phyloP scores from a whole-genome alignment of 768 basidiomycete genomes.

The Lentinula guzmanii region DNA sequence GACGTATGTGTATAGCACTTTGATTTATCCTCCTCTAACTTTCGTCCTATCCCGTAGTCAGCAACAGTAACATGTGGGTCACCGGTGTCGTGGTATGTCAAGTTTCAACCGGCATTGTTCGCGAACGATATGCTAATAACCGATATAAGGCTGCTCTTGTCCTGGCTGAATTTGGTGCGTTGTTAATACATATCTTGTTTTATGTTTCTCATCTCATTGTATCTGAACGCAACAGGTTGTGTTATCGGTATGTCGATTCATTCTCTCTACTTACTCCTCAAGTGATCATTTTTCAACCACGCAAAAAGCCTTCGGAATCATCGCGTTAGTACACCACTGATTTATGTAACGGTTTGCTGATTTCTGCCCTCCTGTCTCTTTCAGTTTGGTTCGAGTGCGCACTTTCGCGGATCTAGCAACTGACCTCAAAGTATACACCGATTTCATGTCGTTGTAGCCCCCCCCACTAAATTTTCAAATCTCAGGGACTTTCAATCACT shows the following conservation, averaged over 20 bases:
- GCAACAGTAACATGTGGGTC: conserved; percentile 28
- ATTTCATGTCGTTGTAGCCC: conserved; percentile 1
- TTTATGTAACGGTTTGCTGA: neutral
- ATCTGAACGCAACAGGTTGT: conserved; percentile 16
- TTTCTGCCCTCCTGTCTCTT: neutral
- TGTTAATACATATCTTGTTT: neutral
- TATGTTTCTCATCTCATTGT: neutral
- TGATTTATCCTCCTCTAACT: neutral
- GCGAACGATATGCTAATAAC: conserved; percentile 12
- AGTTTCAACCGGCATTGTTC: conserved; percentile 10
- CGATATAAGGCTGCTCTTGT: conserved; percentile 18
- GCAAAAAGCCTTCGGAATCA: neutral
- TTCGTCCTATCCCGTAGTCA: conserved; percentile 22
- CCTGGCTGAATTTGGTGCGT: conserved; percentile 22
- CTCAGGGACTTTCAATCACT: conserved; percentile 40
- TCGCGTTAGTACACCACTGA: neutral
- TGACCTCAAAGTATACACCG: conserved; percentile 7
- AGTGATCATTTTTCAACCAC: too few relatives aligned
- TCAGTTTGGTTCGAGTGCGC: neutral
- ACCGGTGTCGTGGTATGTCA: conserved; percentile 12
- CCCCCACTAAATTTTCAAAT: neutral
- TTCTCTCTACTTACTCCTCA: neutral
- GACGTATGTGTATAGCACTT: conserved; percentile 21
- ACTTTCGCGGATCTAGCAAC: conserved; percentile 3
- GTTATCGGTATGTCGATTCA: conserved; percentile 23